These are phyloP conservation scores for Trametes versicolor DNA, from an alignment of 1,284 basidiomycete species.

Conservation along the genomic window DNA sequence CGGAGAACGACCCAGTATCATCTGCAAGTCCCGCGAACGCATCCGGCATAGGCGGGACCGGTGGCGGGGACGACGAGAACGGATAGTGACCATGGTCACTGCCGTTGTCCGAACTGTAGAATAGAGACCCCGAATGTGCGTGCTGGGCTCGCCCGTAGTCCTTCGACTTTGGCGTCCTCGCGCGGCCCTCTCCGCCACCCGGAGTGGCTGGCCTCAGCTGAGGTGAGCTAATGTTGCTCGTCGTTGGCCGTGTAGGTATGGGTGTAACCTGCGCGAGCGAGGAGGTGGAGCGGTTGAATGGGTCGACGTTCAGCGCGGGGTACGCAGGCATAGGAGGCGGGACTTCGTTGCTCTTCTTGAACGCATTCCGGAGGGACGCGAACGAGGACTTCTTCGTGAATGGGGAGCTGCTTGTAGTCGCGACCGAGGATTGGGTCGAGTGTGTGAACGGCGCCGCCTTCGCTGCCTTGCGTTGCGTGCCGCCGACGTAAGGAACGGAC, in stretches of 20 bases:
- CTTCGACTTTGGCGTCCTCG: slow-evolving; percentile 55
- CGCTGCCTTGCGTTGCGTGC: slow-evolving; percentile 47
- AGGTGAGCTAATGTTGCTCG: slow-evolving; percentile 52
- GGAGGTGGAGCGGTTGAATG: slow-evolving; percentile 82
- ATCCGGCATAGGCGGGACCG: slow-evolving; percentile 78
- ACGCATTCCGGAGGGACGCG: slow-evolving; percentile 88
- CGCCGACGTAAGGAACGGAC: slow-evolving; percentile 53
- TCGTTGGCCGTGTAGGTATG: slow-evolving; percentile 45
- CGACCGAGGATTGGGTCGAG: slow-evolving; percentile 74
- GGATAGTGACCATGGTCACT: slow-evolving; percentile 63
- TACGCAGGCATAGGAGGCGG: slow-evolving; percentile 78
- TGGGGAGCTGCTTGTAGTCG: slow-evolving; percentile 57
- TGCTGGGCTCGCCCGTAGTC: slow-evolving; percentile 73
- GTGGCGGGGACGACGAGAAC: slow-evolving; percentile 70
- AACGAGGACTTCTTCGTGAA: slow-evolving; percentile 87
- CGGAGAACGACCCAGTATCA: slow-evolving; percentile 61
- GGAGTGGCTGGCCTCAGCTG: slow-evolving; percentile 72
- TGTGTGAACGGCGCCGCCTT: slow-evolving; percentile 65
- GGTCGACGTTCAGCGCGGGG: slow-evolving; percentile 74
- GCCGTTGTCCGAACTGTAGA: slow-evolving; percentile 72
- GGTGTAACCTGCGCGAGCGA: slow-evolving; percentile 61
- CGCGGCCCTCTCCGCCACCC: slow-evolving; percentile 57
- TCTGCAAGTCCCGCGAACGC: slow-evolving; percentile 57
- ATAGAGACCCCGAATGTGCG: slow-evolving; percentile 77
- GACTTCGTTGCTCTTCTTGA: slow-evolving; percentile 70